Percentiles rank a stretch among this genome's conserved stretches.
Evolutionary conservation across 176 grass and related monocot species (phyloP).

Genomic region (Rhynchospora breviuscula): DNA sequence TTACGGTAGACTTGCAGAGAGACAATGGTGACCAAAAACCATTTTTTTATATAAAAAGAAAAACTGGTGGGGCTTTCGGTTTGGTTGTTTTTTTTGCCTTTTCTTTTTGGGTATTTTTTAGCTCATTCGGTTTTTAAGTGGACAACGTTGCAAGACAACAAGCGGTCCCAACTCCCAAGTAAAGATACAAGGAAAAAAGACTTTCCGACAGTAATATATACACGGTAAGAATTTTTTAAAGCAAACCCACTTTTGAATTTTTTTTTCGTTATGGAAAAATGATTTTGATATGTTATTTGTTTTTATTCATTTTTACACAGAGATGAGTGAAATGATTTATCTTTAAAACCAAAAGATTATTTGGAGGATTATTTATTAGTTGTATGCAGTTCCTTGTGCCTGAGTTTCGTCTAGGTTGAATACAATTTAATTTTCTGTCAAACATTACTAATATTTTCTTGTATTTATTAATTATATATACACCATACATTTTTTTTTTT

Average conservation of each 20-base stretch:
- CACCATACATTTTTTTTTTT: no score
- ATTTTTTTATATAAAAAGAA: background rate
- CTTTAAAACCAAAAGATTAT: background rate
- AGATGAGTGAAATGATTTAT: background rate
- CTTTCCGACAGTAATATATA: background rate
- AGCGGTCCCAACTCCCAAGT: background rate
- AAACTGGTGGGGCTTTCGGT: conserved; percentile 8
- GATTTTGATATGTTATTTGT: background rate
- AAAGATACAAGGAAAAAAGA: background rate
- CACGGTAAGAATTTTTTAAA: background rate
- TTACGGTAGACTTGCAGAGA: background rate
- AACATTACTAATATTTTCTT: background rate
- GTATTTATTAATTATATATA: background rate
- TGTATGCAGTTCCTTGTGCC: background rate
- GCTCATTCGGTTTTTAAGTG: background rate
- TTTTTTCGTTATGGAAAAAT: background rate
- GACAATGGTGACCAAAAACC: background rate
- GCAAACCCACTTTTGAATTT: background rate
- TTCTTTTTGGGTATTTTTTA: background rate
- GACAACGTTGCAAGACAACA: background rate
- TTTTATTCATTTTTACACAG: background rate
- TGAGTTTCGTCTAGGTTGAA: background rate
- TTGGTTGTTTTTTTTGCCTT: background rate
- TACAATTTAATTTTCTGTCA: background rate
- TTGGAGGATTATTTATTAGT: background rate